Conservation (phyloP, 2,329 filamentous ascomycete genomes). For the Apiospora kogelbergensis region DNA sequence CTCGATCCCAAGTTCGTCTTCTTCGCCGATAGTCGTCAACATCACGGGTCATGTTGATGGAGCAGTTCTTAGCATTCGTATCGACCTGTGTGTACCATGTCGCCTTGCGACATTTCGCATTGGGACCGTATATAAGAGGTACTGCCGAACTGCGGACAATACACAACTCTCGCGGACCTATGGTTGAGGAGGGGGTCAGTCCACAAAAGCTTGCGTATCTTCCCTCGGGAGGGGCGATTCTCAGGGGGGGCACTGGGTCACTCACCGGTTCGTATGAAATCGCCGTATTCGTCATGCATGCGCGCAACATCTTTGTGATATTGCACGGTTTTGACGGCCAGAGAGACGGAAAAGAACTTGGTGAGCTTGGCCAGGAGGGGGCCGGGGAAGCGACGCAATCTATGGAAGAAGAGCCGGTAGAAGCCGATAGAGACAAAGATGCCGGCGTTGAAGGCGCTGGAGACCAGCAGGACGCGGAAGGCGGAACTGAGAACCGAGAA, state of each 20-base stretch:
- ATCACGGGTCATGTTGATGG: constrained; percentile 39
- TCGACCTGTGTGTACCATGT: constrained; percentile 37
- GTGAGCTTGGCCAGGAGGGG: constrained; percentile 40
- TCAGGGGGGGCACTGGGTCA: not conserved
- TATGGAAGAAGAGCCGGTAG: constrained; percentile 39
- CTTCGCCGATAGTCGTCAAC: constrained; percentile 20
- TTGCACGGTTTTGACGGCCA: constrained; percentile 52
- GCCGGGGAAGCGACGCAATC: constrained; percentile 40
- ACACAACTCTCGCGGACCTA: constrained; percentile 34
- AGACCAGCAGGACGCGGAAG: not conserved
- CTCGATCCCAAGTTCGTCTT: constrained; percentile 26
- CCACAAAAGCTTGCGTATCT: not conserved
- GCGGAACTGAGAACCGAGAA: not conserved
- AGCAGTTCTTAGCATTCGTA: constrained; percentile 27
- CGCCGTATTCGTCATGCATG: constrained; percentile 55
- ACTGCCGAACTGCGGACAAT: constrained; percentile 26
- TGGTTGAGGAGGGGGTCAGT: not conserved
- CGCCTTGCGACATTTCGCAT: constrained; percentile 38
- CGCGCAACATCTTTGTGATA: constrained; percentile 49
- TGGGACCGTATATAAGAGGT: constrained; percentile 33
- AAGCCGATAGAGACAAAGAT: constrained; percentile 32
- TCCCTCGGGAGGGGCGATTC: too few relatives aligned
- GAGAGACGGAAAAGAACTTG: constrained; percentile 44
- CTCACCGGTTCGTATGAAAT: constrained; percentile 26
- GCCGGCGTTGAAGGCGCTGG: constrained; percentile 13